A percentile compares a stretch with the other conserved stretches of the same genome.
These are phyloP conservation scores for Huntiella savannae DNA, from an alignment of 2,329 filamentous ascomycete species.

Conservation along the genomic window DNA sequence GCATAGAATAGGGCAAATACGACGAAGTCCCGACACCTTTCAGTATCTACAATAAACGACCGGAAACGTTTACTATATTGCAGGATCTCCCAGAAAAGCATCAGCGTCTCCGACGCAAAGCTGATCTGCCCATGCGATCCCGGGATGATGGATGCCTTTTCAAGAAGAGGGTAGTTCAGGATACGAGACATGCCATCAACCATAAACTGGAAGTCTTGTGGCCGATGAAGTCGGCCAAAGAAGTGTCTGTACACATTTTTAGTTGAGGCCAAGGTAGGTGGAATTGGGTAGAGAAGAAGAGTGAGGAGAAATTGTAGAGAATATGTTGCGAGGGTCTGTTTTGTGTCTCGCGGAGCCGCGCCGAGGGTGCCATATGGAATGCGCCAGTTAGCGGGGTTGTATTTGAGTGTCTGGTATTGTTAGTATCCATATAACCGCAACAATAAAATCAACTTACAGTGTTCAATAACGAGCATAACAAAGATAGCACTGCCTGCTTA, in stretches of 20 bases:
- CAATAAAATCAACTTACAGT: constrained; percentile 41
- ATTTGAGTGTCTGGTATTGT: constrained; percentile 59
- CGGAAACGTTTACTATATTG: constrained; percentile 97
- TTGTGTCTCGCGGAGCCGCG: constrained; percentile 58
- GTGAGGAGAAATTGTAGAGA: constrained; percentile 79
- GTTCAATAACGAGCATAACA: constrained; percentile 83
- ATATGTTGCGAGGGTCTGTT: constrained; percentile 79
- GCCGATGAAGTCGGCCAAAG: constrained; percentile 70
- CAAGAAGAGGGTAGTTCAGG: constrained; percentile 78
- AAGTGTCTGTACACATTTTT: constrained; percentile 95
- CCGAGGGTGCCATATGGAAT: constrained; percentile 87
- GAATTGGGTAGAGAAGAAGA: constrained; percentile 70
- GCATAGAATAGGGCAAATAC: constrained; percentile 83
- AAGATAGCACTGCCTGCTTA: constrained; percentile 76
- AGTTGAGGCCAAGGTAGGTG: constrained; percentile 47
- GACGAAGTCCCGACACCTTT: constrained; percentile 80
- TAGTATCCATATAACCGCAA: background rate
- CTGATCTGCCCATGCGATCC: constrained; percentile 29
- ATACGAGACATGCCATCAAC: constrained; percentile 88
- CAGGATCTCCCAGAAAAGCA: constrained; percentile 91
- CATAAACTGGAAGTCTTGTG: constrained; percentile 94
- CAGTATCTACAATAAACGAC: constrained; percentile 91
- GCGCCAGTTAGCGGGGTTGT: constrained; percentile 84
- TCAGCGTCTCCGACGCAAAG: constrained; percentile 87
- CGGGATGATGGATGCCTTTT: constrained; percentile 73